Conservation (phyloP, 2,329 filamentous ascomycete species). For the Colletotrichum spaethianum region DNA sequence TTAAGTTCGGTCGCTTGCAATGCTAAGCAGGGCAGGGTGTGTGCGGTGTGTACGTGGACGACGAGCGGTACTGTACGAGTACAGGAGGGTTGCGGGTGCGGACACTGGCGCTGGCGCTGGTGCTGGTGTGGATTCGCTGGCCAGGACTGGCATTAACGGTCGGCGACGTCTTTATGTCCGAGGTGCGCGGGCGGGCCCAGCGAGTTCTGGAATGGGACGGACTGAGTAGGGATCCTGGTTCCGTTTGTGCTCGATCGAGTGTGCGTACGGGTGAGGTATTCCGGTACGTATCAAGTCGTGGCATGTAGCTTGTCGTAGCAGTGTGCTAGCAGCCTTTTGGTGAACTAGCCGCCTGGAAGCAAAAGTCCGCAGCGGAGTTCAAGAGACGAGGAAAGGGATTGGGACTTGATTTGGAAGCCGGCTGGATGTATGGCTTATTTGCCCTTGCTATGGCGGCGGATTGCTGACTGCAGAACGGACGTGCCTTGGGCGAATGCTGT, state of each 20-base stretch:
- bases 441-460: constrained; percentile 27
- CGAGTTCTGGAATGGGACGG: constrained; percentile 19
- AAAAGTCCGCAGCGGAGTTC: constrained; percentile 41
- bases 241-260: constrained; percentile 26
- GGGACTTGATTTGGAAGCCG: constrained; percentile 29
- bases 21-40: constrained; percentile 27
- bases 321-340: constrained; percentile 30
- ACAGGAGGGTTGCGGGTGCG: constrained; percentile 27
- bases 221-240: constrained; percentile 27
- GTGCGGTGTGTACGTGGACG: constrained; percentile 15
- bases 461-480: constrained; percentile 40
- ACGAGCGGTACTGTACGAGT: neutral
- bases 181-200: constrained; percentile 45
- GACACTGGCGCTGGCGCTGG: constrained; percentile 9
- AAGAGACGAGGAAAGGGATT: constrained; percentile 31
- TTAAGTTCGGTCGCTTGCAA: constrained; percentile 40
- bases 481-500: constrained; percentile 24
- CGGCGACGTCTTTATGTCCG: constrained; percentile 59
- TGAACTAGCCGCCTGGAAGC: constrained; percentile 29
- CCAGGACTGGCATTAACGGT: constrained; percentile 44
- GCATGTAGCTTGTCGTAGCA: constrained; percentile 30
- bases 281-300: constrained; percentile 22
- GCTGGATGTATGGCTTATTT: constrained; percentile 28
- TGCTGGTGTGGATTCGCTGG: constrained; percentile 15
- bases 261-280: neutral